Base-by-base conservation (phyloP, 768 basidiomycete genomes). In the Amanita molliuscula region DNA sequence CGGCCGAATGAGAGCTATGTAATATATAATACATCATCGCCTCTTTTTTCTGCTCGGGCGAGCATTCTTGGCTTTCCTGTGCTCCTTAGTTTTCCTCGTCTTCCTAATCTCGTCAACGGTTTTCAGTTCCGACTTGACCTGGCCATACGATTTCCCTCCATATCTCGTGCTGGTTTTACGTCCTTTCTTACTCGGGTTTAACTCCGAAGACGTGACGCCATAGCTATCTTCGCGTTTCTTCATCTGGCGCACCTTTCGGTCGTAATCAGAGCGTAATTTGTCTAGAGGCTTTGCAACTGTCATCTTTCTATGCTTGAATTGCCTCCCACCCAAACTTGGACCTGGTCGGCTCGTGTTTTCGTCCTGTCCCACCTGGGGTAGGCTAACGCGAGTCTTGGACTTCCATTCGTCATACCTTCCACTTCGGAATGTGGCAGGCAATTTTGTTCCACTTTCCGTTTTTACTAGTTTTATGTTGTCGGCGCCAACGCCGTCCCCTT, bases 391-490 rank as follows among this genome's bases (percentile, higher is more conserved):
- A 45, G 74, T 81, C 66, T 88, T 89, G 53, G 77, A 73, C 64
- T 85, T 88, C 96, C 96, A 99, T 62, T 95, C 92, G 50, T 95
- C 89, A 64, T 90, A 99, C 13, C 90, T 81, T 9, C 96, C 96
- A 57, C 87, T 91, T 47, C 88, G 83, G 67, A 92, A 99, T 8
- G 84, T 84, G 3, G 92, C 92, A 3, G 96, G 95, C 16, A 99
- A 73, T 43, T 85, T 81, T 13, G 84, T 81, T 3, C 96, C 96
- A 58, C 84, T 92, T 66, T 99, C 96, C 0, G 92, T 92, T 57
- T 79, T 81, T 58, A 99, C 85, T 56, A 98, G 74, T 66, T 96
- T 97, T 58, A 95, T 75, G 63, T 97, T 96, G 63, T 97, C 92
- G 6, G 92, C 79, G 16, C 92, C 95, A 38, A 68, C 74, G 9